These are phyloP conservation scores for Fistulifera solaris DNA, from an alignment of 108 stramenopile genomes.

Conservation along the genomic window DNA sequence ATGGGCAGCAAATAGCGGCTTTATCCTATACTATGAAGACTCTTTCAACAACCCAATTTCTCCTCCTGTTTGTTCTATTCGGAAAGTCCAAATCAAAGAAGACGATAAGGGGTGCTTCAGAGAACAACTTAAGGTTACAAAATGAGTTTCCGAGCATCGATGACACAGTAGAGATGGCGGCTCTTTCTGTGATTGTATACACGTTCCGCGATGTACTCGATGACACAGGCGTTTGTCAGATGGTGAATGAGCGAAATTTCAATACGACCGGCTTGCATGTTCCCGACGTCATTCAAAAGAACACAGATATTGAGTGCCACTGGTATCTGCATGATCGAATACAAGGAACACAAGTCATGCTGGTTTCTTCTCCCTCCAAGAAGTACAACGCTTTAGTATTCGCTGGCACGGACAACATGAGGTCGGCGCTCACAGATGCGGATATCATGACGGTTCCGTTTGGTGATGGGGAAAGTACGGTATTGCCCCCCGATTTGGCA, in stretches of 20 bases:
- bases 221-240: constrained; percentile 4
- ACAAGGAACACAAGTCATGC: constrained; percentile 55
- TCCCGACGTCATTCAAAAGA: constrained; percentile 10
- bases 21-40: no score
- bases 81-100: no score
- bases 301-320: constrained; percentile 36
- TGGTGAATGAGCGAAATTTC: constrained; percentile 11
- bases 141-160: constrained; percentile 23
- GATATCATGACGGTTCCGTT: constrained; percentile 48
- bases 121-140: no score
- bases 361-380: constrained; percentile 24
- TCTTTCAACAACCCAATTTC: no score
- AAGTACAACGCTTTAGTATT: constrained; percentile 62
- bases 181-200: constrained; percentile 28
- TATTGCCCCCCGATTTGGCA: background rate
- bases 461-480: constrained; percentile 29
- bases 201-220: constrained; percentile 10
- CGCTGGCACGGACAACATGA: constrained; percentile 76
- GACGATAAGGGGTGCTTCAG: no score
- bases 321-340: constrained; percentile 54
- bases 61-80: no score
- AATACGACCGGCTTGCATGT: background rate
- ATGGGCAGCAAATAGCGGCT: no score
- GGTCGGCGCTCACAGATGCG: constrained; percentile 58
- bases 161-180: constrained; percentile 33